phyloP scores from a whole-genome alignment of 2,329 filamentous ascomycete species.

The Onygena corvina region DNA sequence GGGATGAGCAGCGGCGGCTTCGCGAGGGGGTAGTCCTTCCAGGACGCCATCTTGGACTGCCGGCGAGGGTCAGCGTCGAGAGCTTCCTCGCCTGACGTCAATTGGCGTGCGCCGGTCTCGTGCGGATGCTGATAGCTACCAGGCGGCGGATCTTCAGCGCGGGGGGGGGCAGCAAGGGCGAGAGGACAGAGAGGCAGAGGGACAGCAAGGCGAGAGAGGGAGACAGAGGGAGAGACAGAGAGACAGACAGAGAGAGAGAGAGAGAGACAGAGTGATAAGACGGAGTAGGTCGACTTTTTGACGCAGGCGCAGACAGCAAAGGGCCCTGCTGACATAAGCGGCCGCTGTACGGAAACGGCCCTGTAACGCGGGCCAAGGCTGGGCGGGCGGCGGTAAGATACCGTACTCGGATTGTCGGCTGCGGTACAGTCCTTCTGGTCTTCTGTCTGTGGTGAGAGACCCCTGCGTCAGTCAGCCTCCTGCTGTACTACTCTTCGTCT shows the following conservation, averaged over 20 bases:
- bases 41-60: conserved; percentile 28
- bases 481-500: no score
- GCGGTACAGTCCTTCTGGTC: no score
- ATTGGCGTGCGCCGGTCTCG: background rate
- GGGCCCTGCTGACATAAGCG: background rate
- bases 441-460: no score
- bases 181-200: conserved; percentile 12
- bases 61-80: background rate
- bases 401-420: conserved; percentile 1
- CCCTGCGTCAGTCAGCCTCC: no score
- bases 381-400: background rate
- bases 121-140: background rate
- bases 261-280: background rate
- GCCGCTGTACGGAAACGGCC: background rate
- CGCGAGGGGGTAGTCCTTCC: conserved; percentile 37
- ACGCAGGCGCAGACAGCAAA: background rate
- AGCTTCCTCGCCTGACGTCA: background rate
- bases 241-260: conserved; percentile 5
- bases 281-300: no score
- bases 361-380: conserved; percentile 5
- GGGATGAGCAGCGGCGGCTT: conserved; percentile 37
- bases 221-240: conserved; percentile 15
- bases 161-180: background rate
- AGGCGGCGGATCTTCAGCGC: background rate
- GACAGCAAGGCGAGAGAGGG: conserved; percentile 12